Percentiles rank a stretch among this genome's conserved stretches.
Conservation (phyloP, 2,329 filamentous ascomycete genomes). For the Neopestalotiopsis clavispora region DNA sequence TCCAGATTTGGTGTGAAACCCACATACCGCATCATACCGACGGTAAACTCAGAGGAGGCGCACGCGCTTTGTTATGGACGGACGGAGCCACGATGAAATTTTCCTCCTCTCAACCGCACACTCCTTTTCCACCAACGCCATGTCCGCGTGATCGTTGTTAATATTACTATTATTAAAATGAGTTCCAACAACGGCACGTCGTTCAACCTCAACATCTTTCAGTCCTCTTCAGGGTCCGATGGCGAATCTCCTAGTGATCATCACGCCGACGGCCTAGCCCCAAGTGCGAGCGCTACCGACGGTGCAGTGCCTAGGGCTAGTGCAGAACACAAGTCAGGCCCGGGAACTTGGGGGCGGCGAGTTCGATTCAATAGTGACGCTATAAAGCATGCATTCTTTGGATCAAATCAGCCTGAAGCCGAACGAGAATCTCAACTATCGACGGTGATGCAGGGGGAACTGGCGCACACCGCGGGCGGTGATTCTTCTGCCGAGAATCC, state of each 20-base stretch:
- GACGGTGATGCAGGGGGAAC: background rate
- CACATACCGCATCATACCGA: background rate
- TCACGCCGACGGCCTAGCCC: background rate
- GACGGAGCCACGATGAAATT: background rate
- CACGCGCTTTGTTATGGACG: background rate
- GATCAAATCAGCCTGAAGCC: background rate
- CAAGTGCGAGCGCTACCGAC: slow-evolving; percentile 2
- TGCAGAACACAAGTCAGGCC: background rate
- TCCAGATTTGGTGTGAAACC: background rate
- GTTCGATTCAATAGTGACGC: slow-evolving; percentile 5
- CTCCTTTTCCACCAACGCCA: background rate
- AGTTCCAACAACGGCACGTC: background rate
- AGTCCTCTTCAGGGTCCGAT: background rate
- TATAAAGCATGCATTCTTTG: background rate
- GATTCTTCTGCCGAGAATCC: background rate
- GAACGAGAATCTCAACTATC: background rate
- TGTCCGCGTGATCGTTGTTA: background rate
- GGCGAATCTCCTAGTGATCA: background rate
- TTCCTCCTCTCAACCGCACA: background rate
- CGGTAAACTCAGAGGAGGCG: background rate
- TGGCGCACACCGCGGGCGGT: background rate
- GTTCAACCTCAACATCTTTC: background rate
- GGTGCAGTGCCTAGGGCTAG: background rate
- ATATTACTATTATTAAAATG: background rate
- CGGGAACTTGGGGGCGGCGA: background rate